Evolutionary conservation across 2,329 filamentous ascomycete species (phyloP).

Genomic region (Pseudocercospora fuligena): DNA sequence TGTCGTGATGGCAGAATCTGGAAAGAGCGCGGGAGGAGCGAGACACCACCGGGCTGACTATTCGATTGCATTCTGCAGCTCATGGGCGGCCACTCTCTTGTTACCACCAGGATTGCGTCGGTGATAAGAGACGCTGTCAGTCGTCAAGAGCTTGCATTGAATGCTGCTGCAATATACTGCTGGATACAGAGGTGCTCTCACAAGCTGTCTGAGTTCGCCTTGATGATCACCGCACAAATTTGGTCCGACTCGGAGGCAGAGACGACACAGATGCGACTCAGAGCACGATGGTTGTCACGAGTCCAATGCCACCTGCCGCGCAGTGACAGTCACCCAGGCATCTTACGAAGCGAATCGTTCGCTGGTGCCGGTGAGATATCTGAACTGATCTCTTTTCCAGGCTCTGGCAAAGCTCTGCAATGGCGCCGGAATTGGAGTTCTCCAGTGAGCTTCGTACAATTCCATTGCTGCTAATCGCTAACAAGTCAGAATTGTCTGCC

Average conservation of each 20-base stretch:
- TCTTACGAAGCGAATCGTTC: not conserved
- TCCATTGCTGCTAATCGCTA: not conserved
- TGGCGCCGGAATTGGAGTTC: conserved; percentile 13
- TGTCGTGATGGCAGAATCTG: not conserved
- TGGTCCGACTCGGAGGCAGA: not conserved
- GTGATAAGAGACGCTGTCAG: not conserved
- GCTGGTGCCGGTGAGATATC: not conserved
- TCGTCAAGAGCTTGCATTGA: not conserved
- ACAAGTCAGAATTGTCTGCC: conserved; percentile 10
- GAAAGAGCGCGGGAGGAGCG: not conserved
- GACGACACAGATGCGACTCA: not conserved
- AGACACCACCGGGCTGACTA: not conserved
- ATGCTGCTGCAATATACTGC: not conserved
- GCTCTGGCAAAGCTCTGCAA: conserved; percentile 16
- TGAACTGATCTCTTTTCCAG: not conserved
- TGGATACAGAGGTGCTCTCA: not conserved
- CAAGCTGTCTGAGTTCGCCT: too few relatives aligned
- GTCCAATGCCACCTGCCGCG: not conserved
- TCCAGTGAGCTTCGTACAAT: not conserved
- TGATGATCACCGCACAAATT: not conserved
- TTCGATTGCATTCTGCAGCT: not conserved
- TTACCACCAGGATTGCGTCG: too few relatives aligned
- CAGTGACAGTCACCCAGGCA: too few relatives aligned
- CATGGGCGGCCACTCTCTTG: too few relatives aligned
- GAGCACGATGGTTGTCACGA: too few relatives aligned